Base-by-base conservation (phyloP, 1,284 basidiomycete genomes). In the Cerioporus squamosus region DNA sequence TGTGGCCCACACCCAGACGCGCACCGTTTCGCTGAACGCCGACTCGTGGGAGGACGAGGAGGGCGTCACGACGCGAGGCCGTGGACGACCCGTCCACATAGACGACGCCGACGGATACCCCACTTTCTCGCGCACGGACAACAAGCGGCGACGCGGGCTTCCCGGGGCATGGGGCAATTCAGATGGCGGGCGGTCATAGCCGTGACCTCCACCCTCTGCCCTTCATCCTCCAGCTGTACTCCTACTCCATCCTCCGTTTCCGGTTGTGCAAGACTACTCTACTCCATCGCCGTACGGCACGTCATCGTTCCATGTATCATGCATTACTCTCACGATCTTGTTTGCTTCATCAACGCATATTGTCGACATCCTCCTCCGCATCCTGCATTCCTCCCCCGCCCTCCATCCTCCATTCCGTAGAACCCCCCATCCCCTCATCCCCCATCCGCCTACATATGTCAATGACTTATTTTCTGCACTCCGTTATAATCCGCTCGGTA, bases 81-180 rank as follows among this genome's bases (percentile, higher is more conserved):
- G 59, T 17, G 60, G 61, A 29, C 55, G 65, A 18, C 53, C 65
- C 10, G 62, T 59, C 12, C 64, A 68, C 33, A 65, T 66, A n/a
- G 69, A 70, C 33, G 69, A 69, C 18, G 61, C 55, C 36, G 64
- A 66, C 17, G 62, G 61, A 10, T 60, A 62, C 26, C 64, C 61
- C 7, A 68, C 67, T 1, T 61, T 67, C 50, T 64, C 67, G 31
- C 63, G 63, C n/a, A 51, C 54, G 12, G 66, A 66, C 17, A 51
- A 58, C 39, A 71, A 67, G 57, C 61, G 64, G 45, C 60, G 68
- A 36, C 67, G 66, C 26, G 66, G 62, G 10, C 53, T 72, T 9
- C 71, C 71, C 5, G 65, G 65, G 15, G 59, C 61, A 3, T 73
- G 71, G 71, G 60, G 56, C 7, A 52, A 53, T 39, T 20, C 61